These are phyloP conservation scores for Adansonia rubrostipa DNA, from an alignment of 441 rosid species.

Conservation along the genomic window DNA sequence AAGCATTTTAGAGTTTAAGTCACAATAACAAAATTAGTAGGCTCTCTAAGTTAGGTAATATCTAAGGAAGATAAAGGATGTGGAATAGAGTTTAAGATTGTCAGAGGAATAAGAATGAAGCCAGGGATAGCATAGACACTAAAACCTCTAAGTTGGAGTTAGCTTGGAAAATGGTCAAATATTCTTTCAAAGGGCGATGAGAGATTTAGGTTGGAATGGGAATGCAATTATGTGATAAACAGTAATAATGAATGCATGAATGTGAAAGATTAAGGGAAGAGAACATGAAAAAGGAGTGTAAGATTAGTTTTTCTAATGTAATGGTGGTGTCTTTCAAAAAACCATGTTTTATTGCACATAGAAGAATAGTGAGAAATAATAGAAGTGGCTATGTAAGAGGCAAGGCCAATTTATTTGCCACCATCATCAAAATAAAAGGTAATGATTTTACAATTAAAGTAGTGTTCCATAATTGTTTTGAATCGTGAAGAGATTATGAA, in stretches of 20 bases:
- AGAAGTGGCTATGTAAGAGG: background rate
- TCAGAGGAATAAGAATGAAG: background rate
- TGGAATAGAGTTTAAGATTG: background rate
- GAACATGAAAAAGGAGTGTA: background rate
- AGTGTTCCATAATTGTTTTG: no score
- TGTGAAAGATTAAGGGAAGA: background rate
- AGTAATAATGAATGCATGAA: background rate
- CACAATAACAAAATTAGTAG: background rate
- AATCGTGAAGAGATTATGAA: no score
- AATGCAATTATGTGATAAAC: background rate
- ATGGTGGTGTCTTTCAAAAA: background rate
- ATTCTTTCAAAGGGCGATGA: background rate
- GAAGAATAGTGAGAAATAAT: background rate
- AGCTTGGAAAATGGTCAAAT: background rate
- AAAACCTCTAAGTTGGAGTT: background rate
- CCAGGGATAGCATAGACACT: background rate
- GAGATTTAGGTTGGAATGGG: background rate
- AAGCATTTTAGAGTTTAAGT: no score
- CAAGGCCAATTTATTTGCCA: no score
- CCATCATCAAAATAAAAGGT: no score
- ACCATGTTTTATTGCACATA: background rate
- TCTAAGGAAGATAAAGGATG: background rate
- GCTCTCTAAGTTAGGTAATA: background rate
- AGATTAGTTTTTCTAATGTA: background rate
- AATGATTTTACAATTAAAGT: no score